Conservation (phyloP, 371 early-diverging fungal genomes). For the Smittium mucronatum region DNA sequence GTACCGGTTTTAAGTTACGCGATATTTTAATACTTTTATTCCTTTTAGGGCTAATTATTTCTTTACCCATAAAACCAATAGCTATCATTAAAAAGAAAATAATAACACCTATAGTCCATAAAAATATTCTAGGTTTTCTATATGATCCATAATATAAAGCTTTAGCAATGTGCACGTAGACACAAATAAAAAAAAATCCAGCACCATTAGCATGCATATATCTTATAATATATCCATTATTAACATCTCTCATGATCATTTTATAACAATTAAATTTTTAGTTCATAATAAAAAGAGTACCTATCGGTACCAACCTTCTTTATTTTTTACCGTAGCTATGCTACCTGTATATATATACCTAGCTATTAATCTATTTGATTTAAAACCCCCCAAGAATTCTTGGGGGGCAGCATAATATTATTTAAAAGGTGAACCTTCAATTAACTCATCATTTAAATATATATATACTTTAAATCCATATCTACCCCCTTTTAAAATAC, state of each 20-base stretch:
- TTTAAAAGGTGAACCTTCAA: too few species aligned
- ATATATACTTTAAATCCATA: too few species aligned
- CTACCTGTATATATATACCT: too few species aligned
- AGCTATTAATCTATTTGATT: too few species aligned
- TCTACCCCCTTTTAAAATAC: too few species aligned
- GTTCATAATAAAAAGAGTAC: too few species aligned
- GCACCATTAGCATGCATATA: constrained; percentile 49
- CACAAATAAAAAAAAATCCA: constrained; percentile 43
- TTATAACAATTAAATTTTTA: constrained; percentile 24
- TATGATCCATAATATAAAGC: constrained; percentile 48
- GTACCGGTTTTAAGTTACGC: constrained; percentile 14
- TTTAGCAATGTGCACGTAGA: constrained; percentile 46
- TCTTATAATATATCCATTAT: constrained; percentile 46
- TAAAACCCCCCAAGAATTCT: too few species aligned
- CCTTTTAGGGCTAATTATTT: constrained; percentile 24
- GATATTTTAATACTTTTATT: constrained; percentile 21
- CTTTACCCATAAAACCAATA: constrained; percentile 41
- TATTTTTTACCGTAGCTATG: too few species aligned
- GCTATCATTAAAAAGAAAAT: constrained; percentile 50
- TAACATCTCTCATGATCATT: constrained; percentile 43
- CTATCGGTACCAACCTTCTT: too few species aligned
- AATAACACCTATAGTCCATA: constrained; percentile 46
- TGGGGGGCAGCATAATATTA: too few species aligned
- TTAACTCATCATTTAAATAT: too few species aligned
- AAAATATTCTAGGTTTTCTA: constrained; percentile 40